Evolutionary conservation across 2,329 filamentous ascomycete species (phyloP).

Genomic region (Colletotrichum sansevieriae): DNA sequence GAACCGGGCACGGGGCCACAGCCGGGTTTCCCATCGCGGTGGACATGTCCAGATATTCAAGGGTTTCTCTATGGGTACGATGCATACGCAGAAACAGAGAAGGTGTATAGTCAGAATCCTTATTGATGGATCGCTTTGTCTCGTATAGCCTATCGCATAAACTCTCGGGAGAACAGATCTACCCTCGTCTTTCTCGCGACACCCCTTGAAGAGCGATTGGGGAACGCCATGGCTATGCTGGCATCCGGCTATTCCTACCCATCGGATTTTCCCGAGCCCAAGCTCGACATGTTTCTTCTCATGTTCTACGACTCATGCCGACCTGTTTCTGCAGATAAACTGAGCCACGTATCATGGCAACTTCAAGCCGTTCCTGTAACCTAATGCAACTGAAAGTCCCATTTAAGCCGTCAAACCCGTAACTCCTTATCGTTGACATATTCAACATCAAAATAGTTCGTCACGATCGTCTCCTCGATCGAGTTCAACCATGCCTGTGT

Average conservation of each 20-base stretch:
- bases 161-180: too few species aligned
- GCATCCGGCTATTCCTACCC: too few species aligned
- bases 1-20: constrained; percentile 12
- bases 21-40: constrained; percentile 41
- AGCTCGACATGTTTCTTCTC: too few species aligned
- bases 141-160: too few species aligned
- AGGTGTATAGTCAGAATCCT: constrained; percentile 44
- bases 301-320: too few species aligned
- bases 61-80: constrained; percentile 42
- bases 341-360: too few species aligned
- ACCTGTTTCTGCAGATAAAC: too few species aligned
- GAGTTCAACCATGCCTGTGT: constrained; percentile 5
- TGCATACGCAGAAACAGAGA: constrained; percentile 41
- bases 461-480: background rate
- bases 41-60: constrained; percentile 43
- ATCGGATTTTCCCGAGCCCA: too few species aligned
- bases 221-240: too few species aligned
- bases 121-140: constrained; percentile 4
- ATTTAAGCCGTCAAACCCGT: background rate
- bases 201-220: too few species aligned
- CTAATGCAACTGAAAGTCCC: background rate
- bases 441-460: background rate
- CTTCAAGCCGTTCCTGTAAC: too few species aligned
- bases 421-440: background rate
- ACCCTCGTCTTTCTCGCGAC: too few species aligned